Base-by-base conservation (phyloP, 495 filamentous ascomycete species). In the Tuber aestivum region DNA sequence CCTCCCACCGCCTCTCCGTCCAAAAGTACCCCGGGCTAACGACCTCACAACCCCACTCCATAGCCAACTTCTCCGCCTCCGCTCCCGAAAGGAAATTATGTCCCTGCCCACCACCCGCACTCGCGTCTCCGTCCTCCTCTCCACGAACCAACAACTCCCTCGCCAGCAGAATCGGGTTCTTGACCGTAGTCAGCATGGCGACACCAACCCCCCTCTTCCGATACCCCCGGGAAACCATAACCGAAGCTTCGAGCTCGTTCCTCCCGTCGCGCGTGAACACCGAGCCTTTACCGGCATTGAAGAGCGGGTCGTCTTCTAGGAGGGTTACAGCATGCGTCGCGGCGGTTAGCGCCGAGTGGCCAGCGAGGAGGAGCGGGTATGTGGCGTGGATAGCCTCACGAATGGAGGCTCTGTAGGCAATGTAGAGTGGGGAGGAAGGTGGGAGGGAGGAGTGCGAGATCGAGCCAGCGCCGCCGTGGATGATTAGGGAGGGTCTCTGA, bases 381-480 rank as follows among this genome's bases (percentile, higher is more conserved):
- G 89, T 86, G 7, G 84, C 84, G 56, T 84, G 82, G 70, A 91
- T 86, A 81, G 87, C 70, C 1, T 32, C 7, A 12, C 75, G 77
- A 14, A 83, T 65, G 3, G 82, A 79, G 21, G 71, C 56, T 56
- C 70, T 74, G 72, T 83, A 83, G 37, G 82, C 70, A 18, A 42
- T 45, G 69, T 81, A 79, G 18, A 72, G 69, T 18, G 80, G 76
- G 14, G 76, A 76, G 32, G 87, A 83, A 12, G 88, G 87, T 1
- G 90, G 87, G 38, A 97, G 86, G 79, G 88, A 92, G n/a, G 86
- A 81, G 14, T 89, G 91, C 18, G 88, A 89, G 83, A 97, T 90
- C 81, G 91, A 91, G 41, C 94, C 94, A 2, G 94, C 94, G 75
- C 94, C 94, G 83, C 94, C 94, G 82, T 97, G 94, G 83, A 97